Evolutionary conservation across 352 stramenopile genomes (phyloP), one percentile per base, ranked within the genome.

Genomic region (Phytophthora pisi): DNA sequence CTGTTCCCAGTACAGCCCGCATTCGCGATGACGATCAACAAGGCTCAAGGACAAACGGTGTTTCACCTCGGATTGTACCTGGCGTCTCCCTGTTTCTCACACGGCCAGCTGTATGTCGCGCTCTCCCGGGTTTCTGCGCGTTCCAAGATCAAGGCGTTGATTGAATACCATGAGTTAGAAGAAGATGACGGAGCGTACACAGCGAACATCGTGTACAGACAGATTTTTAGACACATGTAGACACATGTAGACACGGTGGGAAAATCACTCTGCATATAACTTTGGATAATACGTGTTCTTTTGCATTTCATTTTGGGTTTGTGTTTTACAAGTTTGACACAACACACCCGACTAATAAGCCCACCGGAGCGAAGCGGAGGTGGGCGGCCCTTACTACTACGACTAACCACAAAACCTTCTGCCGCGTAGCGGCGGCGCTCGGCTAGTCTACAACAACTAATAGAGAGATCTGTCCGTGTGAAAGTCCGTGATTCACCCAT

Each of bases 21-120:
- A 0, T 81, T 77, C 23, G 66, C 63, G 0, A 81, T 81, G 72
- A 77, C 70, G 0, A 79, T 79, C 40, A 79, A 77, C 61, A 81
- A 84, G 20, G 70, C 61, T 0, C 69, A 81, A 65, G 70, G 63
- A 9, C 72, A 77, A 50, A 76, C 75, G 5, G 47, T 83, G 16
- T 38, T 71, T 5, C 69, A 79, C 6, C 18, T 77, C 13, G 71
- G 60, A 2, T 24, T 79, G 15, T 75, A 69, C 53, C 38, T 77
- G 2, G 57, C 65, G 2, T 61, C 57, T 10, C 59, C 51, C 4
- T 71, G 54, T 50, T 76, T 83, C 30, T 73, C 61, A 0, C 64
- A 75, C 23, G 61, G 71, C 0, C 71, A 82, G 26, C 10, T 66
- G 9, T 58, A 58, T 5, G 58, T 49, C 1, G 38, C 38, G 16